Percentiles rank a stretch among this genome's conserved stretches.
Evolutionary conservation across 805 yeast genomes (phyloP).

Genomic region (Ogataea paraovalis): DNA sequence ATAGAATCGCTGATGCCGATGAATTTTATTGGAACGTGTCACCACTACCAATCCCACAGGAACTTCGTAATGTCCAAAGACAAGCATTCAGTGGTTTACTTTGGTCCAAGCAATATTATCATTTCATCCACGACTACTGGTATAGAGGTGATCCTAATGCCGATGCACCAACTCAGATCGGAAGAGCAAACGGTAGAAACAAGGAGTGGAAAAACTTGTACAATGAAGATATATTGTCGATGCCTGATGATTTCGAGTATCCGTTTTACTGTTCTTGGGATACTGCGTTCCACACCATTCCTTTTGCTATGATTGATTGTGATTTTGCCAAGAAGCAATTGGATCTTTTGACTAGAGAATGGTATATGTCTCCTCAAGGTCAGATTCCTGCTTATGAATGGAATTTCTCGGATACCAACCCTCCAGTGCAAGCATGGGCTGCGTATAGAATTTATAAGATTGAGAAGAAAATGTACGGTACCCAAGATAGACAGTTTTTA

Average conservation of each 20-base stretch:
- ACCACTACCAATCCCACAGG: conserved; percentile 79
- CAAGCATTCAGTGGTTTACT: conserved; percentile 92
- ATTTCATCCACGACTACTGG: conserved; percentile 85
- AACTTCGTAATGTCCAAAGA: conserved; percentile 77
- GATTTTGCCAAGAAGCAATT: conserved; percentile 86
- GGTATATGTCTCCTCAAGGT: conserved; percentile 99
- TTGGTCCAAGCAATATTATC: conserved; percentile 92
- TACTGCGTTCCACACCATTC: conserved; percentile 91
- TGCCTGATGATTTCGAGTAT: conserved; percentile 96
- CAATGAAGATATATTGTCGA: conserved; percentile 79
- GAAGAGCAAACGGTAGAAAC: conserved; percentile 85
- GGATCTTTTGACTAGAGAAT: conserved; percentile 81
- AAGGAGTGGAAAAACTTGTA: conserved; percentile 85
- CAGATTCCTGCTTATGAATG: conserved; percentile 96
- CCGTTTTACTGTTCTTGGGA: conserved; percentile 98
- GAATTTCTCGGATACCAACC: conserved; percentile 94
- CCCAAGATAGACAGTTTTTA: conserved; percentile 73
- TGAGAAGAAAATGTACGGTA: conserved; percentile 81
- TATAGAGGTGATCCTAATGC: conserved; percentile 76
- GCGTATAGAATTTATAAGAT: conserved; percentile 82
- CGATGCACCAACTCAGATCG: conserved; percentile 70
- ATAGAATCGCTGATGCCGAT: conserved; percentile 84
- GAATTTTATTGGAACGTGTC: conserved; percentile 86
- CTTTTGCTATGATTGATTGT: conserved; percentile 90
- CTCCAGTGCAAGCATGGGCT: conserved; percentile 97